Evolutionary conservation across 306 rosid species (phyloP).

Genomic region (Luffa acutangula): DNA sequence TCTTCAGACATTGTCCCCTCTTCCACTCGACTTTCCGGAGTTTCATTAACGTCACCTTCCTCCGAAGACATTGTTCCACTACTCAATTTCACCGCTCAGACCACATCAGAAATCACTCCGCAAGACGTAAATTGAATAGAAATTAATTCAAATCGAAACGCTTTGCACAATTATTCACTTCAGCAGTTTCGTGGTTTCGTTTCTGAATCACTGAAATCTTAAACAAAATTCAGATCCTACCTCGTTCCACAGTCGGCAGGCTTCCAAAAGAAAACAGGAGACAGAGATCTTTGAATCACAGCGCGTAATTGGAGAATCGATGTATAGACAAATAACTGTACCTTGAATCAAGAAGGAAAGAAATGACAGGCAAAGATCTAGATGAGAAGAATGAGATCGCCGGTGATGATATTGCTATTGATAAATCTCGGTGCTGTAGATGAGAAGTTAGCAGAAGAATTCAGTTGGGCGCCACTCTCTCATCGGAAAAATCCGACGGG

Average conservation of each 20-base stretch:
- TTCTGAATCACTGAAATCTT: background rate
- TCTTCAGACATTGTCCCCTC: conserved; percentile 25
- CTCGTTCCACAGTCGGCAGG: background rate
- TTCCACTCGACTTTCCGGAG: conserved; percentile 23
- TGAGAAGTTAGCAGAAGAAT: background rate
- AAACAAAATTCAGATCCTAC: conserved; percentile 1
- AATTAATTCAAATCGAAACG: conserved; percentile 1
- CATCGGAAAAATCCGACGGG: background rate
- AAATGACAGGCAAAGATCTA: conserved; percentile 1
- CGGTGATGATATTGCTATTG: conserved; percentile 7
- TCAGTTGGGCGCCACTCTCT: background rate
- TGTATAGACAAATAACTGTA: background rate
- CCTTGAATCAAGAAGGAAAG: background rate
- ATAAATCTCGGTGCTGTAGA: background rate
- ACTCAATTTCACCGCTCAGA: conserved; percentile 12
- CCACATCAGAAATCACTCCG: conserved; percentile 11
- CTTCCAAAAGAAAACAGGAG: conserved; percentile 1
- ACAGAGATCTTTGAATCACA: conserved; percentile 6
- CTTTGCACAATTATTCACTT: background rate
- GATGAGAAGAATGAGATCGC: conserved; percentile 32
- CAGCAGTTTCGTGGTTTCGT: background rate
- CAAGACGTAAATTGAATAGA: background rate
- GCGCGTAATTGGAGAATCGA: background rate
- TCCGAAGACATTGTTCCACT: conserved; percentile 27
- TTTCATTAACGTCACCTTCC: conserved; percentile 27